phyloP scores from a whole-genome alignment of 306 rosid species.

The Betula pendula region DNA sequence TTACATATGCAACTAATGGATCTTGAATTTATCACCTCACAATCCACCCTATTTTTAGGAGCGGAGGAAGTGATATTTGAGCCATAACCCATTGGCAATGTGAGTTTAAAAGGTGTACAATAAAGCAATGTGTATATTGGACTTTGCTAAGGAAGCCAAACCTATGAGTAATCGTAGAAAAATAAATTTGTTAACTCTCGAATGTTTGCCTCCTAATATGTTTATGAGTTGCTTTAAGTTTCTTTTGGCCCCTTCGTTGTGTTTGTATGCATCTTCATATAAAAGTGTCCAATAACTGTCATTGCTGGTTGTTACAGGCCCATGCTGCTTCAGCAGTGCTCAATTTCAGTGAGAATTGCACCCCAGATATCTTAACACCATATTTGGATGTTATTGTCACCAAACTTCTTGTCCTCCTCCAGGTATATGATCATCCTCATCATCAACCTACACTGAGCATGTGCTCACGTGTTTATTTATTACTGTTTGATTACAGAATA shows the following conservation, averaged over 20 bases:
- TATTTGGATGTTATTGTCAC: slow-evolving; percentile 72
- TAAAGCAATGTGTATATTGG: not conserved
- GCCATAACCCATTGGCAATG: not conserved
- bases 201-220: not conserved
- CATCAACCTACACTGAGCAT: not conserved
- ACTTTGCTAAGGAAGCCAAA: not conserved
- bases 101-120: not conserved
- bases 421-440: slow-evolving; percentile 44
- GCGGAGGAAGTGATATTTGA: not conserved
- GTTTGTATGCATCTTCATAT: not conserved
- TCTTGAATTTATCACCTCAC: not conserved
- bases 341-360: slow-evolving; percentile 74
- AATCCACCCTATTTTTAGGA: not conserved
- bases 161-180: not conserved
- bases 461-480: not conserved
- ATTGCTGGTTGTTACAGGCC: slow-evolving; percentile 45
- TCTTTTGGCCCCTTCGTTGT: not conserved
- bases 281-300: not conserved
- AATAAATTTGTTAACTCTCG: not conserved
- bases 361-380: slow-evolving; percentile 61
- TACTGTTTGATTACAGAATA: not conserved
- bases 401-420: slow-evolving; percentile 69
- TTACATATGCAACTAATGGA: not conserved
- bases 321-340: slow-evolving; percentile 83
- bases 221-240: not conserved